phyloP scores from a whole-genome alignment of 768 basidiomycete species.

The Tricholoma sp. region DNA sequence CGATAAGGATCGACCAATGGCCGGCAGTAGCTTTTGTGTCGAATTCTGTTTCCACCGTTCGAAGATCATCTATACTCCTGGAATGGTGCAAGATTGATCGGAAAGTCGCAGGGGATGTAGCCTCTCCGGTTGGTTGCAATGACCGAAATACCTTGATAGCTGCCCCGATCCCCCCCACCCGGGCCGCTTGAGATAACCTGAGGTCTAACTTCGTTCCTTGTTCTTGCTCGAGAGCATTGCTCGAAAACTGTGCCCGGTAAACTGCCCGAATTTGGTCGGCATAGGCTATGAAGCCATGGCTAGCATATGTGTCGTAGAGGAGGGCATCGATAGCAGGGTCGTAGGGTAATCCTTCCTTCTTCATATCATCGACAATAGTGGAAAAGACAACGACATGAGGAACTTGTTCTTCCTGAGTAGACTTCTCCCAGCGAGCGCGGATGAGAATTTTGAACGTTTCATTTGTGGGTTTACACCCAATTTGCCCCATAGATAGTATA shows the following conservation, averaged over 20 bases:
- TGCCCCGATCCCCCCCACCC: slow-evolving; percentile 23
- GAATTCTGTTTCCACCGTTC: slow-evolving; percentile 35
- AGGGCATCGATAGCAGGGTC: slow-evolving; percentile 35
- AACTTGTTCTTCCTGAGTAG: slow-evolving; percentile 19
- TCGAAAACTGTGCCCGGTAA: slow-evolving; percentile 28
- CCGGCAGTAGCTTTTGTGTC: slow-evolving; percentile 31
- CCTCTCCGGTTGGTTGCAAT: slow-evolving; percentile 27
- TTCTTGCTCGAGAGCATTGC: slow-evolving; percentile 12
- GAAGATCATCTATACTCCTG: slow-evolving; percentile 35
- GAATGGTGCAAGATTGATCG: slow-evolving; percentile 39
- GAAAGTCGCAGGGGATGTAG: slow-evolving; percentile 25
- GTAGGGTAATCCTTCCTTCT: slow-evolving; percentile 35
- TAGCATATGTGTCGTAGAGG: slow-evolving; percentile 40
- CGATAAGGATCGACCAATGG: slow-evolving; percentile 55
- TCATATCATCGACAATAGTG: slow-evolving; percentile 43
- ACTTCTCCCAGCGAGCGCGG: slow-evolving; percentile 32
- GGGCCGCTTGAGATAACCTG: slow-evolving; percentile 12
- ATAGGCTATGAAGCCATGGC: slow-evolving; percentile 27
- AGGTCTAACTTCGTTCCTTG: slow-evolving; percentile 10
- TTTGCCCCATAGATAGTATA: slow-evolving; percentile 29
- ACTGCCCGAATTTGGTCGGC: slow-evolving; percentile 33
- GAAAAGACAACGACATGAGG: slow-evolving; percentile 31
- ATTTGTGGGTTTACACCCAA: slow-evolving; percentile 38
- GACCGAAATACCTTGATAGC: slow-evolving; percentile 31
- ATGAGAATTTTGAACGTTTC: slow-evolving; percentile 48